Conservation (phyloP, 1,284 basidiomycete species). For the Exobasidium cylindrosporum region DNA sequence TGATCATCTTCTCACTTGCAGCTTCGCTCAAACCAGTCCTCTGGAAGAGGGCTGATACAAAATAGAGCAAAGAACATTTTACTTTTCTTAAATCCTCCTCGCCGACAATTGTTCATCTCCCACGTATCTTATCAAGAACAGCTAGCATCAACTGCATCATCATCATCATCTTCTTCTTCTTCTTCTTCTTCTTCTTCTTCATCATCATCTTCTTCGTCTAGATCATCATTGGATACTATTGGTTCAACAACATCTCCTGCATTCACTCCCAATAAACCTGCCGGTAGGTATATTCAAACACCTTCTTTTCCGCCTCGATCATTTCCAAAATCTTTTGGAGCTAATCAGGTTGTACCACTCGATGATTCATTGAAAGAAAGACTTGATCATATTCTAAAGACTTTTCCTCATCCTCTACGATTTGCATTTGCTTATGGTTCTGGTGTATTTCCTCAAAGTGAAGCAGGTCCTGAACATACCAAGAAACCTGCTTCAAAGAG, state of each 20-base stretch:
- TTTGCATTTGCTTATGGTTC: slow-evolving; percentile 95
- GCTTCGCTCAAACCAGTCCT: too few relatives aligned
- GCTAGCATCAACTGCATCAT: not conserved
- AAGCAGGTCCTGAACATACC: slow-evolving; percentile 58
- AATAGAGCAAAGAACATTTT: too few relatives aligned
- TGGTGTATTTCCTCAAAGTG: slow-evolving; percentile 83
- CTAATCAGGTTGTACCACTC: slow-evolving; percentile 41
- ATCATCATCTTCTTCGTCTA: not conserved
- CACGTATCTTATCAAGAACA: not conserved
- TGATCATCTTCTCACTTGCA: too few relatives aligned
- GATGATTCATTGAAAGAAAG: slow-evolving; percentile 20
- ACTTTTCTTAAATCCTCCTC: too few relatives aligned
- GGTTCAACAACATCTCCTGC: not conserved
- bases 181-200: not conserved
- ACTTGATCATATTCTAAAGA: slow-evolving; percentile 27
- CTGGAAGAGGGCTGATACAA: too few relatives aligned
- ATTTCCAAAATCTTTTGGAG: slow-evolving; percentile 40
- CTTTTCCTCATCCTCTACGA: slow-evolving; percentile 74
- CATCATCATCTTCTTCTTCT: not conserved
- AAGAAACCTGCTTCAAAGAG: slow-evolving; percentile 53
- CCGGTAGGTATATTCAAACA: not conserved
- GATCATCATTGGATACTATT: not conserved
- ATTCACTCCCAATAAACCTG: not conserved
- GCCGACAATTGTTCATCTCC: too few relatives aligned
- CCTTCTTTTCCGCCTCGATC: slow-evolving; percentile 20